These are phyloP conservation scores for Cicer pinnatifidum DNA, from an alignment of 306 rosid genomes.

Conservation along the genomic window DNA sequence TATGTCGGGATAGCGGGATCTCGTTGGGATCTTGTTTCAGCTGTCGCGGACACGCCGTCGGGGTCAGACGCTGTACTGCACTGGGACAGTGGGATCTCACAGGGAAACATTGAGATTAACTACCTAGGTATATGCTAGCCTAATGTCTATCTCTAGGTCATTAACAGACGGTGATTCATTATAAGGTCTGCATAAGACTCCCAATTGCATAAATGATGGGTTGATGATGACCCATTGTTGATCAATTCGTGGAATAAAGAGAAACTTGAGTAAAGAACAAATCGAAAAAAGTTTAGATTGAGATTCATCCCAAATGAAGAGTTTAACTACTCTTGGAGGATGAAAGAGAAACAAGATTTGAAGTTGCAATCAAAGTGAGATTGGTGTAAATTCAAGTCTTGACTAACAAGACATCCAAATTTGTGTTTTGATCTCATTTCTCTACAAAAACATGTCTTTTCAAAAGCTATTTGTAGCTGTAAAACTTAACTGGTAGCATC, in stretches of 20 bases:
- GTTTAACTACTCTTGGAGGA: background rate
- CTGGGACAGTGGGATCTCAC: no score
- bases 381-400: background rate
- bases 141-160: background rate
- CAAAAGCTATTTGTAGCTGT: background rate
- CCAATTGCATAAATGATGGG: background rate
- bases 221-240: background rate
- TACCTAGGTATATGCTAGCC: no score
- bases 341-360: background rate
- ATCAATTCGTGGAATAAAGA: background rate
- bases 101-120: no score
- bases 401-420: background rate
- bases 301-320: background rate
- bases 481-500: background rate
- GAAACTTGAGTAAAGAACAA: background rate
- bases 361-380: background rate
- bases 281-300: background rate
- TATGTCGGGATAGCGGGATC: no score
- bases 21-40: no score
- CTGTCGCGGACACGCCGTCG: no score
- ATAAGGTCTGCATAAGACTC: background rate
- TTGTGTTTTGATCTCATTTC: background rate
- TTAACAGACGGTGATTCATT: background rate
- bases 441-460: background rate
- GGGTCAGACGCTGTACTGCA: no score